Evolutionary conservation across 176 grass and related monocot species (phyloP).

Genomic region (Metroxylon sagu): DNA sequence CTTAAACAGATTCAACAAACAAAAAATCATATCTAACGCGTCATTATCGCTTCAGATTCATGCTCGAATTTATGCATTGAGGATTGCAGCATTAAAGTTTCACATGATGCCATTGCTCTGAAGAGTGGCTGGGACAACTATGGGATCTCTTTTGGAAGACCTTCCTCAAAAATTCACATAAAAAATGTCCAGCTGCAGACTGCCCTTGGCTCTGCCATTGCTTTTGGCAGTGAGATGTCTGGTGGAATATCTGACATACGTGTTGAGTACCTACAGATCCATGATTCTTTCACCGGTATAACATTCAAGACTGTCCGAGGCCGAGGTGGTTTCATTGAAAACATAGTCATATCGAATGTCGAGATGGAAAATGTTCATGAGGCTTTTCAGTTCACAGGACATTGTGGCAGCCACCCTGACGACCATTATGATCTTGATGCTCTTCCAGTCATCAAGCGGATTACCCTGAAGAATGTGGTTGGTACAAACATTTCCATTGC

Average conservation of each 20-base stretch:
- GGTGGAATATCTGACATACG: conserved; percentile 67
- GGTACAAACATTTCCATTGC: conserved; percentile 54
- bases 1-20: too few relatives aligned
- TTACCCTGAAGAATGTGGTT: conserved; percentile 64
- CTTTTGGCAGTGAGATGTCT: conserved; percentile 93
- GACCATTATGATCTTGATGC: conserved; percentile 44
- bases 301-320: conserved; percentile 54
- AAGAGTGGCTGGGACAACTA: conserved; percentile 84
- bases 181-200: conserved; percentile 48
- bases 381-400: conserved; percentile 64
- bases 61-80: conserved; percentile 67
- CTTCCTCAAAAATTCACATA: conserved; percentile 48
- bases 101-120: conserved; percentile 70
- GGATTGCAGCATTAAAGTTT: conserved; percentile 54
- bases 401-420: conserved; percentile 41
- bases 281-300: conserved; percentile 44
- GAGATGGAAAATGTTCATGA: conserved; percentile 48
- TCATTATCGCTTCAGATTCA: conserved; percentile 39
- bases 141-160: conserved; percentile 57
- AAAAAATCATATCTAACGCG: too few relatives aligned
- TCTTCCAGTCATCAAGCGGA: conserved; percentile 37
- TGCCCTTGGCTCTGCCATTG: conserved; percentile 52
- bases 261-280: conserved; percentile 29
- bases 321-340: conserved; percentile 53
- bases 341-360: conserved; percentile 47